These are phyloP conservation scores for Neobulgaria alba DNA, from an alignment of 2,329 filamentous ascomycete genomes.

Conservation along the genomic window DNA sequence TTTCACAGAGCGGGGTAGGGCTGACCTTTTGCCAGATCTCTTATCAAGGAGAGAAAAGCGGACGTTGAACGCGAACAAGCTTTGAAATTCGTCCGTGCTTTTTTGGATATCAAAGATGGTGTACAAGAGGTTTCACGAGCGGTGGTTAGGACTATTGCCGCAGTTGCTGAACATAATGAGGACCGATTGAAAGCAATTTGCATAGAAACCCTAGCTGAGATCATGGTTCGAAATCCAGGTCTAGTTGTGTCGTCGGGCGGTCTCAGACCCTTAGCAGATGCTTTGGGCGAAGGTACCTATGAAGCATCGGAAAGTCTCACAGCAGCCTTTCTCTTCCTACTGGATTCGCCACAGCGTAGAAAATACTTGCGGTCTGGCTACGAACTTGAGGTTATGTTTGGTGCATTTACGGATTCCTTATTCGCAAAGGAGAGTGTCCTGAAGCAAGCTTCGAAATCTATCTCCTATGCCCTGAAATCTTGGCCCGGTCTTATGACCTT, in stretches of 20 bases:
- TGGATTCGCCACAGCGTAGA: conserved; percentile 75
- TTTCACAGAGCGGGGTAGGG: background rate
- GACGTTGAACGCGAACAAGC: conserved; percentile 95
- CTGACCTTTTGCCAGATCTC: conserved; percentile 43
- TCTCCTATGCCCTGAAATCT: conserved; percentile 80
- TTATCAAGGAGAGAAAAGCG: conserved; percentile 95
- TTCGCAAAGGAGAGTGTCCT: conserved; percentile 52
- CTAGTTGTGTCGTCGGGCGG: conserved; percentile 78
- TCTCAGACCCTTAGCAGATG: conserved; percentile 80
- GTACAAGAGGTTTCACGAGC: conserved; percentile 79
- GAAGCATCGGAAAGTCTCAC: conserved; percentile 86
- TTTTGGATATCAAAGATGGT: conserved; percentile 90
- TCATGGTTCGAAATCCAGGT: conserved; percentile 76
- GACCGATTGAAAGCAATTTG: conserved; percentile 76
- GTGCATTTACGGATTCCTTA: conserved; percentile 80
- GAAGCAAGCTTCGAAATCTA: conserved; percentile 86
- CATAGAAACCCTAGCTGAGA: conserved; percentile 85
- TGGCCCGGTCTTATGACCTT: conserved; percentile 89
- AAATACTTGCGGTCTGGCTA: conserved; percentile 80
- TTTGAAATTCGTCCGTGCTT: conserved; percentile 89
- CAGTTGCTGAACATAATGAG: conserved; percentile 72
- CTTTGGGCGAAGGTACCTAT: conserved; percentile 82
- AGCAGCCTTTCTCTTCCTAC: conserved; percentile 77
- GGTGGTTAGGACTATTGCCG: conserved; percentile 80
- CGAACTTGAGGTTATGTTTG: conserved; percentile 82